Conservation (phyloP, 2,329 filamentous ascomycete genomes). For the Fusarium continuum region DNA sequence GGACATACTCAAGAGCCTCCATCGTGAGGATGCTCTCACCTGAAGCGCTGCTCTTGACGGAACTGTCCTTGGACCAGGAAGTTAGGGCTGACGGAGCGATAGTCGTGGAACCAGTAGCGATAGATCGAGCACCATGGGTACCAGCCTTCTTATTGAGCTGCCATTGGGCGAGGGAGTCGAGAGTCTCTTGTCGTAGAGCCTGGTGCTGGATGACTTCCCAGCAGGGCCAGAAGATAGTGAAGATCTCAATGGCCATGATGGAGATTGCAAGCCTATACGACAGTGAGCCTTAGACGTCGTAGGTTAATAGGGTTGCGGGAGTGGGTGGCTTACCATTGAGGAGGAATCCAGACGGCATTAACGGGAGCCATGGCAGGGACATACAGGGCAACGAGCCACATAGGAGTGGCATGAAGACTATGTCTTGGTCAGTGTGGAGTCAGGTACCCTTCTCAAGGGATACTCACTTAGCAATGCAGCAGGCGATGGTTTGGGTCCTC, state of each 20-base stretch:
- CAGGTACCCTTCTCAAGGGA: neutral
- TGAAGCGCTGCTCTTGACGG: slow-evolving; percentile 45
- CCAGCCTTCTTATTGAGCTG: slow-evolving; percentile 52
- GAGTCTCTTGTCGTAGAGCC: slow-evolving; percentile 57
- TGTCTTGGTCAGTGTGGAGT: slow-evolving; percentile 16
- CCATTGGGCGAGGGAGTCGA: slow-evolving; percentile 60
- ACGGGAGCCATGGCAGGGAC: slow-evolving; percentile 60
- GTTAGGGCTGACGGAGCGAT: slow-evolving; percentile 49
- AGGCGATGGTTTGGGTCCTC: slow-evolving; percentile 69
- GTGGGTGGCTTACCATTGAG: slow-evolving; percentile 63
- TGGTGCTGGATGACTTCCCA: slow-evolving; percentile 62
- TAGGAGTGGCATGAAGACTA: slow-evolving; percentile 70
- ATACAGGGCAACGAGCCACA: slow-evolving; percentile 71
- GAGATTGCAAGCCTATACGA: slow-evolving; percentile 62
- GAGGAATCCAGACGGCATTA: slow-evolving; percentile 66
- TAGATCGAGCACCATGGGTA: slow-evolving; percentile 45
- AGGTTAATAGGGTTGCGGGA: neutral
- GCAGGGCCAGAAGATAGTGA: slow-evolving; percentile 70
- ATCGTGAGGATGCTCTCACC: slow-evolving; percentile 51
- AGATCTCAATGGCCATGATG: slow-evolving; percentile 70
- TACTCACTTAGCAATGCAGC: slow-evolving; percentile 57
- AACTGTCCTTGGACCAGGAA: slow-evolving; percentile 49
- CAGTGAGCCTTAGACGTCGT: neutral
- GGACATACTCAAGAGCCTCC: slow-evolving; percentile 60
- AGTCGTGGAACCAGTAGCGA: slow-evolving; percentile 48